Conservation (phyloP, 1,139 yeast genomes). For the Pichia kudriavzevii region DNA sequence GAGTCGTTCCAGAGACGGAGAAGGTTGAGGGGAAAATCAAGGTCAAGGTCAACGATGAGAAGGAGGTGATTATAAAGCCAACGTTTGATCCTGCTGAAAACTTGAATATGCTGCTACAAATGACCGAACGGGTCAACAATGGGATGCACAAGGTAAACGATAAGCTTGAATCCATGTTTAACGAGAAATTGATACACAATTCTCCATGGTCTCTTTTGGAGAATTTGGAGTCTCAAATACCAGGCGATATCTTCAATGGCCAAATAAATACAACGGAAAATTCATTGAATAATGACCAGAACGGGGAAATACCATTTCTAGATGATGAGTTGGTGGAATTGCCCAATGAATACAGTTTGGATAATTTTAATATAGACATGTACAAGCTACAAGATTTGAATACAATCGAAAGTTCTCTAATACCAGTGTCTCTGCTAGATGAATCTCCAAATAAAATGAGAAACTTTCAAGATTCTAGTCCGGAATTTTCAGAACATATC, state of each 20-base stretch:
- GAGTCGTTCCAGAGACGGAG: too few relatives aligned
- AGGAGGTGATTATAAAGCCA: too few relatives aligned
- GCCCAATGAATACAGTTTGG: conserved; percentile 9
- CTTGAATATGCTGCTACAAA: conserved; percentile 10
- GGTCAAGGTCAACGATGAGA: too few relatives aligned
- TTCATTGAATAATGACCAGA: background rate
- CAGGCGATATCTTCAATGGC: too few relatives aligned
- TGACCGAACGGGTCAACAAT: conserved; percentile 8
- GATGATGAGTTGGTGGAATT: background rate
- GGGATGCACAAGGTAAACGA: background rate
- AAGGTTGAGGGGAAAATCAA: too few relatives aligned
- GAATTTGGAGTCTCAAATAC: too few relatives aligned
- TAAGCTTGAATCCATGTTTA: conserved; percentile 6
- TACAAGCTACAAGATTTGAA: conserved; percentile 16
- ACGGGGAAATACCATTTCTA: too few relatives aligned
- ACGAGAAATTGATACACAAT: conserved; percentile 9
- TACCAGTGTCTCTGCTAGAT: conserved; percentile 18
- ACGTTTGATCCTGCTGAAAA: conserved; percentile 12
- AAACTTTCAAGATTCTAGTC: background rate
- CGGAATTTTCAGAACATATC: conserved; percentile 10
- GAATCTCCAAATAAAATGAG: background rate
- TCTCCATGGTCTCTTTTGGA: conserved; percentile 16
- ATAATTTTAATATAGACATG: conserved; percentile 22
- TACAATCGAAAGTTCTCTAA: conserved; percentile 8
- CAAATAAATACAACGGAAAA: background rate